Base-by-base conservation (phyloP, 148 eudicot species). In the Heliosperma pusillum region DNA sequence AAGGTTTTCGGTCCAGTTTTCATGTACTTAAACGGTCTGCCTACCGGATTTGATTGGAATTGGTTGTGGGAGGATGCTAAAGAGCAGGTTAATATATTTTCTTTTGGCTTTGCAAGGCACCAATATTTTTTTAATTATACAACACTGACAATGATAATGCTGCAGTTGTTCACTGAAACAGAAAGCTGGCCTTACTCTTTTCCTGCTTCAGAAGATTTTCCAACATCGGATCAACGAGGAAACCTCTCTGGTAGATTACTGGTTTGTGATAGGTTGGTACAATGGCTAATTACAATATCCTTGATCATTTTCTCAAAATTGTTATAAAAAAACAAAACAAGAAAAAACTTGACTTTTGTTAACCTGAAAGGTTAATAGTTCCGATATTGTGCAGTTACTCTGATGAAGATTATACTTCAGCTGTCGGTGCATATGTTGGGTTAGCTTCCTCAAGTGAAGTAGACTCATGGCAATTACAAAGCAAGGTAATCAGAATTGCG, bases 1-100 rank as follows among this genome's bases (percentile, higher is more conserved):
- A 93, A 84, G 78, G 98, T 90, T 29, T 88, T 88, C 55, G 98
- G 98, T 20, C 98, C 96, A 0, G 90, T 93, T 72, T 90, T 89
- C 22, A 82, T 90, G 45, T 90, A 90, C 81, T 66, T 93, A 1
- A 90, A 93, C 69, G 82, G 86, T 22, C 82, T 79, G 26, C 81
- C 87, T 64, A 65, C 80, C 42, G 83, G 76, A 71, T 59, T 77
- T 22, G 89, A 89, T 74, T 80, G 90, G 63, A 76, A 80, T 13
- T 86, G 83, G 33, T 81, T 93, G 27, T 93, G 98, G 98, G 87
- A 85, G 3, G 90, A 93, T 60, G 98, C 96, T 40, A 89, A 90
- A 71, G 76, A 82, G 75, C 95, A 92, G 96, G 97, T 91, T 68
- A 64, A n/a, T 24, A 36, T 66, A 36, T 76, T 21, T 9, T 26